Base-by-base conservation (phyloP, 106 monocot species). In the Dendrobium nobile region DNA sequence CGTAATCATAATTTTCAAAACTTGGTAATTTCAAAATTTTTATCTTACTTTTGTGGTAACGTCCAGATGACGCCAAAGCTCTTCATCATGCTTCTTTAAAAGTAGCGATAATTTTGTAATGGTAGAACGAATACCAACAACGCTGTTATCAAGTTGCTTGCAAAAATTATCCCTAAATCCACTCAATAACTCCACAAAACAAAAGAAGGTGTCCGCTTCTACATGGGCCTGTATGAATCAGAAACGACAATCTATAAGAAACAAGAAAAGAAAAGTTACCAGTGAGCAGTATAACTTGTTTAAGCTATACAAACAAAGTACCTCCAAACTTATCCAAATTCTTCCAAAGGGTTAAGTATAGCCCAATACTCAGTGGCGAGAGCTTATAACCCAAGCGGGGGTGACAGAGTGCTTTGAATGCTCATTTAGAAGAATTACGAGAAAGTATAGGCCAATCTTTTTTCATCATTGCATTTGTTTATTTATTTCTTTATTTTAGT, bases 21-120 rank as follows among this genome's bases (percentile, higher is more conserved):
- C 41, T 41, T 16, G 19, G 42, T 5, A 41, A 45, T 18, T 9
- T 76, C 7, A 74, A 75, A 27, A 22, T 4, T 31, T 64, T 44
- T n/a, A 44, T 27, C 75, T 48, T 56, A 74, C 83, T 73, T 79
- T 78, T 73, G 83, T 83, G 72, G 83, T 83, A 43, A 83, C 73
- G 68, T 83, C 83, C 26, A 83, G 73, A 83, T 83, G 83, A 73
- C 83, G 83, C 83, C 83, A 83, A 19, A 83, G 83, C 40, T 83
- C 83, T 70, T 79, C 83, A 79, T 83, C 83, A 47, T 83, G 83
- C 42, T 74, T 83, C 59, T 83, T 83, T 11, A 83, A 78, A 73
- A 83, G 83, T 22, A 58, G 78, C n/a, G 83, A 79, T 17, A 83
- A 26, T 33, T 74, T 83, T 22, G 72, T 9, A 58, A 83, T 83